These are phyloP conservation scores for Salix arbutifolia DNA, from an alignment of 345 rosid species.

Conservation along the genomic window DNA sequence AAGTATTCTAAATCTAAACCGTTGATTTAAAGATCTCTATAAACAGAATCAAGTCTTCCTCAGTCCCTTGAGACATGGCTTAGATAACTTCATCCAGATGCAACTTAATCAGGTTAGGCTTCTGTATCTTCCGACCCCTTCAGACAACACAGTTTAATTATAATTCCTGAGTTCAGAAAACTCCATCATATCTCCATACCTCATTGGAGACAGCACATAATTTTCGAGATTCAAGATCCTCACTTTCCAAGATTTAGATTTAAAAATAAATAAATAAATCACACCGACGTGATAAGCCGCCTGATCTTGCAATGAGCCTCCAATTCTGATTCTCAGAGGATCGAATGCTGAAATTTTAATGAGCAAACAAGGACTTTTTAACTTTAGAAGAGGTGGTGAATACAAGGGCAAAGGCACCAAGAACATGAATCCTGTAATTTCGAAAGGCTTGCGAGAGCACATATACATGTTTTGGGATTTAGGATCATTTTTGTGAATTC, in stretches of 20 bases:
- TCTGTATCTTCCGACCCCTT: neutral
- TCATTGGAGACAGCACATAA: neutral
- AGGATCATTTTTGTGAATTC: too few relatives aligned
- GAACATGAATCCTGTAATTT: neutral
- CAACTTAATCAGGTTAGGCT: neutral
- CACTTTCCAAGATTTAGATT: too few relatives aligned
- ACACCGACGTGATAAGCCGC: slow-evolving; percentile 32
- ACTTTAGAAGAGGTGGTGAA: neutral
- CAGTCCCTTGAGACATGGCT: neutral
- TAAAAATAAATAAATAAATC: slow-evolving; percentile 24
- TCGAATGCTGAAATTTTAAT: slow-evolving; percentile 38
- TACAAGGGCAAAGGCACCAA: neutral
- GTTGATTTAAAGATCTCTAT: neutral
- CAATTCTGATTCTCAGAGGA: slow-evolving; percentile 42
- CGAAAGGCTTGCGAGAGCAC: neutral
- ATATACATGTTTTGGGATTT: too few relatives aligned
- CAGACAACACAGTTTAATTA: too few relatives aligned
- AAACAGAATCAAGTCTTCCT: neutral
- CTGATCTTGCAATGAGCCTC: slow-evolving; percentile 55
- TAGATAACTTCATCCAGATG: neutral
- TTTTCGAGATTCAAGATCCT: too few relatives aligned
- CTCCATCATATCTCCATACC: too few relatives aligned
- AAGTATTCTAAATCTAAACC: neutral
- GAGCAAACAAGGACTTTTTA: neutral
- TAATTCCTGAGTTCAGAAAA: too few relatives aligned